Percentiles rank a stretch among this genome's conserved stretches.
Evolutionary conservation across 2,329 filamentous ascomycete genomes (phyloP).

Genomic region (Exophiala bonariae): DNA sequence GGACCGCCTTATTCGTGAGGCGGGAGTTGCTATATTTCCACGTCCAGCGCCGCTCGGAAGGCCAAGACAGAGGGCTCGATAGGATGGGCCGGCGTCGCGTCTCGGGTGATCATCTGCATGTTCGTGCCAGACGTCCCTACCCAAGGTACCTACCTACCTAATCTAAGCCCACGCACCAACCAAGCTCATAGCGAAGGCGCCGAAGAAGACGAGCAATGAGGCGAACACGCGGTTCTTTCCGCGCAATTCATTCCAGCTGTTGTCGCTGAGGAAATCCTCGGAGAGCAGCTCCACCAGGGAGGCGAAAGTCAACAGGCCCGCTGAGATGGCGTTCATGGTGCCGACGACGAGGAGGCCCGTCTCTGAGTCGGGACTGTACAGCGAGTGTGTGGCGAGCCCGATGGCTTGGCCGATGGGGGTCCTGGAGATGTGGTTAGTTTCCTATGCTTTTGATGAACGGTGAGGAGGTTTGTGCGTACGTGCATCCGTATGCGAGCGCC

Average conservation of each 20-base stretch:
- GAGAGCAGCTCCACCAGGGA: constrained; percentile 75
- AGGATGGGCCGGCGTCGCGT: no score
- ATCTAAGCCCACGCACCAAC: background rate
- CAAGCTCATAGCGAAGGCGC: constrained; percentile 1
- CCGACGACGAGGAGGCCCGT: constrained; percentile 74
- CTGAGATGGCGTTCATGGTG: constrained; percentile 78
- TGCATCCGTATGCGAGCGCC: constrained; percentile 67
- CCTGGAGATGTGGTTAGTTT: constrained; percentile 38
- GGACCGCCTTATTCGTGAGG: no score
- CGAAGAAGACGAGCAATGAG: background rate
- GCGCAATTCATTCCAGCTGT: constrained; percentile 56
- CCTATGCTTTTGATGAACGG: no score
- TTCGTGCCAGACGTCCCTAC: no score
- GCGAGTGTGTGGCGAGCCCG: constrained; percentile 69
- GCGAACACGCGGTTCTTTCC: background rate
- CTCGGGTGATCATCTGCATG: no score
- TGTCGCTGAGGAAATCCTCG: constrained; percentile 75
- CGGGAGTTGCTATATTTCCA: no score
- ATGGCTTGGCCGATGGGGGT: constrained; percentile 79
- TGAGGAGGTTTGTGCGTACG: constrained; percentile 45
- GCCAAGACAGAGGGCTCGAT: no score
- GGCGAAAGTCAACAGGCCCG: constrained; percentile 74
- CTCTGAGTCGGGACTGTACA: constrained; percentile 73
- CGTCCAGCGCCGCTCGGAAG: no score
- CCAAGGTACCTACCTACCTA: no score